Evolutionary conservation across 2,329 filamentous ascomycete genomes (phyloP).

Genomic region (Moelleriella libera): DNA sequence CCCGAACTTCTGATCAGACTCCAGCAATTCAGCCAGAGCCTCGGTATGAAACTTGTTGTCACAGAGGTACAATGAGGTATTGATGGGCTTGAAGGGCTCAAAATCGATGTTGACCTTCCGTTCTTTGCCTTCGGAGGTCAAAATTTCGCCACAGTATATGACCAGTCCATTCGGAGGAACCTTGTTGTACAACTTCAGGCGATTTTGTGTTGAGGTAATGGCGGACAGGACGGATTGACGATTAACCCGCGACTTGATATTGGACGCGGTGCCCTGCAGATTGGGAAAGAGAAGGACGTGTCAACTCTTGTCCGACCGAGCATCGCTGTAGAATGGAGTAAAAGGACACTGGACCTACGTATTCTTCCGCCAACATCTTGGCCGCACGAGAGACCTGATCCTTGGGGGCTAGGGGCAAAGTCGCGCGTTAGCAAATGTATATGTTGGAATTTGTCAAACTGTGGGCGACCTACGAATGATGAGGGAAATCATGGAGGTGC

Average conservation of each 20-base stretch:
- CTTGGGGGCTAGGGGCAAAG: constrained; percentile 59
- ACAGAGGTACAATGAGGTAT: constrained; percentile 96
- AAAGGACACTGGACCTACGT: constrained; percentile 39
- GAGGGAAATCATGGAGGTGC: constrained; percentile 98
- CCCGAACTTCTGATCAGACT: constrained; percentile 97
- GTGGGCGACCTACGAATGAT: constrained; percentile 67
- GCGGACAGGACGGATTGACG: constrained; percentile 93
- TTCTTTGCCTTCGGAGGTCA: constrained; percentile 97
- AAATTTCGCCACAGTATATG: constrained; percentile 99
- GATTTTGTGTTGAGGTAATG: constrained; percentile 97
- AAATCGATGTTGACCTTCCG: constrained; percentile 99
- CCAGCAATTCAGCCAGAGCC: constrained; percentile 87
- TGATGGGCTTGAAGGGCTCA: constrained; percentile 99
- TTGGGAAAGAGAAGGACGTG: constrained; percentile 3
- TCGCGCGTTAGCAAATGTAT: too few relatives aligned
- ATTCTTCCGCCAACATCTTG: constrained; percentile 99
- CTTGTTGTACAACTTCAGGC: constrained; percentile 98
- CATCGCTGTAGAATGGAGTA: not conserved
- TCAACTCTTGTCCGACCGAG: constrained; percentile 5
- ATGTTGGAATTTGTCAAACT: too few relatives aligned
- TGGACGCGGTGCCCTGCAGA: constrained; percentile 79
- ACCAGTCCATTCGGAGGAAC: constrained; percentile 95
- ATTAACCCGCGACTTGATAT: constrained; percentile 99
- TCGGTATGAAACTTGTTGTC: constrained; percentile 99
- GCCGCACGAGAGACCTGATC: constrained; percentile 91